These are phyloP conservation scores for Apiotrichum sp. DNA, from an alignment of 1,284 basidiomycete species.

Conservation along the genomic window DNA sequence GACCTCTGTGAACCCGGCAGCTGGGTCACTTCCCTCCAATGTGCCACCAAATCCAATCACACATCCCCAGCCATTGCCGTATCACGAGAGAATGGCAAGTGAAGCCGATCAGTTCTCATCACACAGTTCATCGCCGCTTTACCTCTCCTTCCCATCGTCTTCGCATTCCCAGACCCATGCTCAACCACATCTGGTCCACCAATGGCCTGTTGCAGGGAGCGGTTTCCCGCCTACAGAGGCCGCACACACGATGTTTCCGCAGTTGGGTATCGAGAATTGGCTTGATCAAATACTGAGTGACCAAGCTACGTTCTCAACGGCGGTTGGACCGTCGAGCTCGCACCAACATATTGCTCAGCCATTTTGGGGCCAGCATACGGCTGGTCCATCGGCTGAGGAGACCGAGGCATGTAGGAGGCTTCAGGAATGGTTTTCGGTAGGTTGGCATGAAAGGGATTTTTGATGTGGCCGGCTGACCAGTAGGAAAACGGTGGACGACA, in stretches of 20 bases:
- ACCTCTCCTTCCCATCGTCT: background rate
- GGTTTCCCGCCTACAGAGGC: background rate
- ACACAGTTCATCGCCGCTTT: background rate
- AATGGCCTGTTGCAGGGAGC: background rate
- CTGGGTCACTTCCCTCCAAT: background rate
- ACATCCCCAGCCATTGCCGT: background rate
- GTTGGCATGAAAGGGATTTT: background rate
- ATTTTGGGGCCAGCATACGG: background rate
- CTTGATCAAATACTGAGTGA: slow-evolving; percentile 10
- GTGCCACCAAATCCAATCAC: background rate
- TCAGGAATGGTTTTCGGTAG: slow-evolving; percentile 1
- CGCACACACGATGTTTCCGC: background rate
- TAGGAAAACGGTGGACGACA: background rate
- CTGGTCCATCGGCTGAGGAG: background rate
- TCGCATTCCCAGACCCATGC: background rate
- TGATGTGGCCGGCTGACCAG: no score
- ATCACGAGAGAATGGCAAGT: background rate
- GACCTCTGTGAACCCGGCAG: no score
- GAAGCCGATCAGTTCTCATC: background rate
- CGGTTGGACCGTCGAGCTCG: background rate
- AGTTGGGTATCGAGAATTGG: slow-evolving; percentile 10
- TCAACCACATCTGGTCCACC: background rate
- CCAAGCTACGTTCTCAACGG: background rate
- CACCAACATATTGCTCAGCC: background rate
- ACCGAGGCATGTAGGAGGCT: background rate